A percentile compares a stretch with the other conserved stretches of the same genome.
These are phyloP conservation scores for Zalaria obscura DNA, from an alignment of 2,329 filamentous ascomycete species.

Conservation along the genomic window DNA sequence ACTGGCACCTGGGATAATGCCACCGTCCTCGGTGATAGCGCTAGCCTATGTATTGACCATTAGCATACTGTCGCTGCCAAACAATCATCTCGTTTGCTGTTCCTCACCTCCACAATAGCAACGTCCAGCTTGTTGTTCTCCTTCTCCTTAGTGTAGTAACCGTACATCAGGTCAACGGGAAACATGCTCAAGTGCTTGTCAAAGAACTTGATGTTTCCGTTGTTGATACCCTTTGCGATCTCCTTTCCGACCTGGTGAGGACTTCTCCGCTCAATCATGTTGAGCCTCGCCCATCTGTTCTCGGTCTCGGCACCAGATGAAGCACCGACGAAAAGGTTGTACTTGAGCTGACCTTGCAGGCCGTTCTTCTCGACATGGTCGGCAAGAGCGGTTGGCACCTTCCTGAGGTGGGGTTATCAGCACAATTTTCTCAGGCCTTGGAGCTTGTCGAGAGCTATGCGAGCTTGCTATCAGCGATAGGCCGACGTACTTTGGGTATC, in stretches of 20 bases:
- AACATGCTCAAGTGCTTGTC: slow-evolving; percentile 94
- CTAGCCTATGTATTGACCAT: slow-evolving; percentile 41
- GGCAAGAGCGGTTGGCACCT: slow-evolving; percentile 68
- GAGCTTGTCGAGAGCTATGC: background rate
- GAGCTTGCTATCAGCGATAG: slow-evolving; percentile 2
- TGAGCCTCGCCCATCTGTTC: slow-evolving; percentile 74
- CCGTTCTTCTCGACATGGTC: slow-evolving; percentile 82
- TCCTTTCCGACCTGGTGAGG: slow-evolving; percentile 86
- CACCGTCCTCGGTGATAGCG: slow-evolving; percentile 77
- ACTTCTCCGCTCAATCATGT: slow-evolving; percentile 78
- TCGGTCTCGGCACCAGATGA: slow-evolving; percentile 81
- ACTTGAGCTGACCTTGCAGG: slow-evolving; percentile 71
- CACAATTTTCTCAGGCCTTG: background rate
- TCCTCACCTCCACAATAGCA: slow-evolving; percentile 48
- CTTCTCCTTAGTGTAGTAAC: slow-evolving; percentile 63
- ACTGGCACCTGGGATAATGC: slow-evolving; percentile 74
- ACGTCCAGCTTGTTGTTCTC: slow-evolving; percentile 64
- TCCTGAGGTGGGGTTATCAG: slow-evolving; percentile 35
- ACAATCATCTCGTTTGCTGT: background rate
- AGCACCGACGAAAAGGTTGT: slow-evolving; percentile 80
- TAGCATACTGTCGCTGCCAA: background rate
- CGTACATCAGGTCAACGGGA: slow-evolving; percentile 69
- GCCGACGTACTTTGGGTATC: slow-evolving; percentile 62
- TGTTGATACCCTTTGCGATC: slow-evolving; percentile 82
- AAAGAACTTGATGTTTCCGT: slow-evolving; percentile 79